Percentiles rank a stretch among this genome's conserved stretches.
phyloP scores from a whole-genome alignment of 2,329 filamentous ascomycete genomes.

The Cytospora piceae region DNA sequence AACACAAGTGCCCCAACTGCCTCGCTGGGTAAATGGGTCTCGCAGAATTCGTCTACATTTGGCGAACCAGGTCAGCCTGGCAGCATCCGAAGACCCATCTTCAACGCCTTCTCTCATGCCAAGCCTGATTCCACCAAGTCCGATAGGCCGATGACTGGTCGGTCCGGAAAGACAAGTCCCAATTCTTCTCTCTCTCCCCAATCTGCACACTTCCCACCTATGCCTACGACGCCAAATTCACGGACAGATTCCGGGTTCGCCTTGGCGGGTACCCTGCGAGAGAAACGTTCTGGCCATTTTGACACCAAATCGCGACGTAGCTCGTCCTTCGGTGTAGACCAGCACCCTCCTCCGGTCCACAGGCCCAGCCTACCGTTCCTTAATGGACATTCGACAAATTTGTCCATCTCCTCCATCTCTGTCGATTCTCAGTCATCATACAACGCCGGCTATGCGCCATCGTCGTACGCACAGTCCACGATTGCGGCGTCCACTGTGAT shows the following conservation, averaged over 20 bases:
- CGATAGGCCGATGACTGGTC: constrained; percentile 79
- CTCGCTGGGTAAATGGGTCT: constrained; percentile 82
- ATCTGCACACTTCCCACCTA: constrained; percentile 76
- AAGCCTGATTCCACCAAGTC: constrained; percentile 67
- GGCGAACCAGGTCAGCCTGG: constrained; percentile 64
- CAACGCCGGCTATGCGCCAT: constrained; percentile 71
- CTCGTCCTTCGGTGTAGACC: constrained; percentile 87
- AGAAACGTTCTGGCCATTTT: constrained; percentile 94
- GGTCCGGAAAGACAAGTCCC: constrained; percentile 64
- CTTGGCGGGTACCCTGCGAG: constrained; percentile 80
- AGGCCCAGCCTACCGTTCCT: constrained; percentile 76
- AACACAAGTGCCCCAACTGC: constrained; percentile 70
- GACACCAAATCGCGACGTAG: constrained; percentile 78
- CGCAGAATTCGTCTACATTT: constrained; percentile 87
- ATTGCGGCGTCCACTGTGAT: constrained; percentile 84
- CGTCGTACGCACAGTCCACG: constrained; percentile 84
- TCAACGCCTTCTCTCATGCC: constrained; percentile 88
- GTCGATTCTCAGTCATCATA: constrained; percentile 73
- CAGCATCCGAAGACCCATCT: constrained; percentile 67
- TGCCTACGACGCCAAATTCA: constrained; percentile 79
- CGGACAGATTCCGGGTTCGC: constrained; percentile 91
- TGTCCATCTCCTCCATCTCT: constrained; percentile 63
- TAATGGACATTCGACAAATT: constrained; percentile 62
- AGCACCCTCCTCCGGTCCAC: constrained; percentile 63
- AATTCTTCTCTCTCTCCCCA: constrained; percentile 70